phyloP scores from a whole-genome alignment of 2,329 filamentous ascomycete species.

The Verticillium albo-atrum region DNA sequence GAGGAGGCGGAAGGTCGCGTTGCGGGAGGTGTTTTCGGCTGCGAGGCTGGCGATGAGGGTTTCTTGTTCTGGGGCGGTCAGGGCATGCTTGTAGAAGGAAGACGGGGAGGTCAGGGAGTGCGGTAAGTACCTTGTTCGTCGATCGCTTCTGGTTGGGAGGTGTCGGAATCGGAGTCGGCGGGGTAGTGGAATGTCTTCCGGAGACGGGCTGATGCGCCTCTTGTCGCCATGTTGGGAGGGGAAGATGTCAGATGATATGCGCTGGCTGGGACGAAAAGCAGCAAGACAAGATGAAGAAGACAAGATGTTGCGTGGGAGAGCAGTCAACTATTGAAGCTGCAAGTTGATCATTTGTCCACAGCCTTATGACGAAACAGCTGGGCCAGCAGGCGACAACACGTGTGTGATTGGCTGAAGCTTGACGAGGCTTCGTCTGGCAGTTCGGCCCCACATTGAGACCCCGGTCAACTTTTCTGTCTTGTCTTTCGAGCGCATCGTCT shows the following conservation, averaged over 20 bases:
- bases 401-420: not conserved
- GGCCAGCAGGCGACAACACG: not conserved
- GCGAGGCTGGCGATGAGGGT: slow-evolving; percentile 52
- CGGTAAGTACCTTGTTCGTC: slow-evolving; percentile 65
- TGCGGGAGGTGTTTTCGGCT: slow-evolving; percentile 50
- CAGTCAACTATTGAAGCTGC: not conserved
- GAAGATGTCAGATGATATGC: not conserved
- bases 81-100: not conserved
- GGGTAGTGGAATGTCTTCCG: slow-evolving; percentile 77
- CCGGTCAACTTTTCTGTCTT: not conserved
- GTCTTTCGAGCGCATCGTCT: not conserved
- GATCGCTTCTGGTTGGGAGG: slow-evolving; percentile 54
- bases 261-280: not conserved
- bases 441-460: not conserved
- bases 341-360: not conserved
- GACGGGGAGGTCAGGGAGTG: not conserved
- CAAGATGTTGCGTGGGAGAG: not conserved
- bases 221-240: slow-evolving; percentile 10
- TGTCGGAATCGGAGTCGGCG: slow-evolving; percentile 50
- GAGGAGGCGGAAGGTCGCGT: slow-evolving; percentile 51
- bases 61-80: slow-evolving; percentile 54
- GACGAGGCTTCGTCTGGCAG: not conserved
- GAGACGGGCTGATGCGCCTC: slow-evolving; percentile 49
- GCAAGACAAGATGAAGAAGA: no score
- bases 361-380: not conserved